phyloP scores from a whole-genome alignment of 768 basidiomycete genomes.

The Mycena pura region DNA sequence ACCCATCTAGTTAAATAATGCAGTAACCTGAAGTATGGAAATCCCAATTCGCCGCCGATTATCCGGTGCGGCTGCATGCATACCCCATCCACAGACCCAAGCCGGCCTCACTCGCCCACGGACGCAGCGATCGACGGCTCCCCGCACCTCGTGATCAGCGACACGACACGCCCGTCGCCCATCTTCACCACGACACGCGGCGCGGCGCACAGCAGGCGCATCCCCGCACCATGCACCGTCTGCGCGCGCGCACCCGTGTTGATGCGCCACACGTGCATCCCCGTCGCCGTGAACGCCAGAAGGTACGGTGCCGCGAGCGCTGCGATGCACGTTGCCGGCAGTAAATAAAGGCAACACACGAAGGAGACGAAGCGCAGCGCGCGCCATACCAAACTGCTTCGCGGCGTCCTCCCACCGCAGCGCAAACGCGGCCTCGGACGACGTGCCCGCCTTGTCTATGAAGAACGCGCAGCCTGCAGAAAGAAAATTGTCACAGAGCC shows the following conservation, averaged over 20 bases:
- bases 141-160: constrained; percentile 4
- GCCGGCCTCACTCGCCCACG: no score
- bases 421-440: constrained; percentile 16
- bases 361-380: no score
- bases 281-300: constrained; percentile 9
- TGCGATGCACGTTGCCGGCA: background rate
- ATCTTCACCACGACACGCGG: constrained; percentile 19
- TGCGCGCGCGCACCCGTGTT: constrained; percentile 17
- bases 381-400: constrained; percentile 17
- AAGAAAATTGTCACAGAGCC: no score
- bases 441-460: constrained; percentile 24
- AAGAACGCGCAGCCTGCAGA: constrained; percentile 25
- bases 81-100: no score
- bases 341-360: background rate
- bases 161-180: constrained; percentile 21
- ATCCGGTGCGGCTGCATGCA: no score
- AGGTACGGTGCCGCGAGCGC: constrained; percentile 18
- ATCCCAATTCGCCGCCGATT: no score
- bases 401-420: constrained; percentile 21
- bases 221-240: constrained; percentile 10
- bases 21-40: no score
- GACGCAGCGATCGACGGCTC: no score
- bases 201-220: constrained; percentile 10
- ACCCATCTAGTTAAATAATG: no score
- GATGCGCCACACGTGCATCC: constrained; percentile 19